phyloP scores from a whole-genome alignment of 192 early-diverging fungal genomes.

The Coemansia sp. region DNA sequence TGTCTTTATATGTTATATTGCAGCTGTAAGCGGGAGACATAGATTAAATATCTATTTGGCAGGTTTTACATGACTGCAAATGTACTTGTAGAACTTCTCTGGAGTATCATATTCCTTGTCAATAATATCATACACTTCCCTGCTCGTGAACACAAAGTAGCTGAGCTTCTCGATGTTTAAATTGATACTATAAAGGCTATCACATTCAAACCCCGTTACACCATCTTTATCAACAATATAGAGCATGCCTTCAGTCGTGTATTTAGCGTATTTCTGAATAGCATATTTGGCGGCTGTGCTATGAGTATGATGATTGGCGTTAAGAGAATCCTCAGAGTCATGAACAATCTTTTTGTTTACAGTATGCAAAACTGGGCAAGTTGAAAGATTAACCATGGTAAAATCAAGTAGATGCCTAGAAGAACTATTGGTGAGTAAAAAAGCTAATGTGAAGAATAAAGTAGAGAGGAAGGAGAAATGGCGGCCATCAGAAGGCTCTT shows the following conservation, averaged over 20 bases:
- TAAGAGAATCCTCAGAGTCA: not conserved
- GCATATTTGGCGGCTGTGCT: not conserved
- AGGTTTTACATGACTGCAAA: not conserved
- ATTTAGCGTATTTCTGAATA: not conserved
- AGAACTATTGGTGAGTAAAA: not conserved
- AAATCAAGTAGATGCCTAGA: not conserved
- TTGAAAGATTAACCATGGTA: not conserved
- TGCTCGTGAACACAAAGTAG: slow-evolving; percentile 1
- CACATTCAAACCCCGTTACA: not conserved
- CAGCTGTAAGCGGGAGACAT: not conserved
- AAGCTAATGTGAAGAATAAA: not conserved
- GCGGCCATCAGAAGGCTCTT: too few relatives aligned
- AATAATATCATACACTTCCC: not conserved
- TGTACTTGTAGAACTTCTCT: not conserved
- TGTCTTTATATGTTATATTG: not conserved
- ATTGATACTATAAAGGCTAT: not conserved
- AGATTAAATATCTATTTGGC: not conserved
- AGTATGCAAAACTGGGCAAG: not conserved
- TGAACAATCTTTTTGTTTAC: not conserved
- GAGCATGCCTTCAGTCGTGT: not conserved
- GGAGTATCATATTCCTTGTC: not conserved
- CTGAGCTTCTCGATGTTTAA: not conserved
- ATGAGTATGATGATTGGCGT: not conserved
- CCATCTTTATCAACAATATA: not conserved
- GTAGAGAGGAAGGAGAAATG: not conserved